Evolutionary conservation across 176 grass and related monocot genomes (phyloP).

Genomic region (Avena eriantha): DNA sequence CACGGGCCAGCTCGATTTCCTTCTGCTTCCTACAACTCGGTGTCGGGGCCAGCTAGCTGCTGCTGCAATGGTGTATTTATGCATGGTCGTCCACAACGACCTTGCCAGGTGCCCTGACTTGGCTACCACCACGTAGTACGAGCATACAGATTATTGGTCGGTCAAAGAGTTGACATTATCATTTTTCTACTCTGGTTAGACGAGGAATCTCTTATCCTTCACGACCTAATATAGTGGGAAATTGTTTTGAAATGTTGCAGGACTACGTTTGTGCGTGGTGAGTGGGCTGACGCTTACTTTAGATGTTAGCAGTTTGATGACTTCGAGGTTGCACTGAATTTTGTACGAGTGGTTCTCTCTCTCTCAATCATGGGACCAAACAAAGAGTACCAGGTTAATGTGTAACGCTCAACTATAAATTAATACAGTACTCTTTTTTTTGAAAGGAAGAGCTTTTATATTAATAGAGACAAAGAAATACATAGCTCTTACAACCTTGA

Average conservation of each 20-base stretch:
- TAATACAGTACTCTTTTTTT: no score
- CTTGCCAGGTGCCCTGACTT: not conserved
- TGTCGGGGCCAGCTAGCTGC: not conserved
- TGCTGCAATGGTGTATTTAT: conserved; percentile 5
- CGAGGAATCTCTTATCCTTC: not conserved
- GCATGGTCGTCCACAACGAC: not conserved
- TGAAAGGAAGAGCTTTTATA: no score
- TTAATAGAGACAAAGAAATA: no score
- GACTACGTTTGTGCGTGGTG: not conserved
- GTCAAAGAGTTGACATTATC: not conserved
- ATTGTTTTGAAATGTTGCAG: not conserved
- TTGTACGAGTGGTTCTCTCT: not conserved
- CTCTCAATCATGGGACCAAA: not conserved
- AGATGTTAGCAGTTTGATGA: not conserved
- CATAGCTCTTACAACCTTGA: no score
- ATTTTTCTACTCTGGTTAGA: not conserved
- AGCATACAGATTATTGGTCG: not conserved
- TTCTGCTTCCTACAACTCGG: not conserved
- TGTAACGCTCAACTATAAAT: no score
- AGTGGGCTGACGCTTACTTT: not conserved
- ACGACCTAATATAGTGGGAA: not conserved
- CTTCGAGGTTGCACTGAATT: not conserved
- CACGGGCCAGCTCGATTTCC: not conserved
- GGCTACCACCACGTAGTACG: not conserved
- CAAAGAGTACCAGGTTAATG: not conserved